Conservation (phyloP, 495 filamentous ascomycete genomes). For the Daldinia childiae region DNA sequence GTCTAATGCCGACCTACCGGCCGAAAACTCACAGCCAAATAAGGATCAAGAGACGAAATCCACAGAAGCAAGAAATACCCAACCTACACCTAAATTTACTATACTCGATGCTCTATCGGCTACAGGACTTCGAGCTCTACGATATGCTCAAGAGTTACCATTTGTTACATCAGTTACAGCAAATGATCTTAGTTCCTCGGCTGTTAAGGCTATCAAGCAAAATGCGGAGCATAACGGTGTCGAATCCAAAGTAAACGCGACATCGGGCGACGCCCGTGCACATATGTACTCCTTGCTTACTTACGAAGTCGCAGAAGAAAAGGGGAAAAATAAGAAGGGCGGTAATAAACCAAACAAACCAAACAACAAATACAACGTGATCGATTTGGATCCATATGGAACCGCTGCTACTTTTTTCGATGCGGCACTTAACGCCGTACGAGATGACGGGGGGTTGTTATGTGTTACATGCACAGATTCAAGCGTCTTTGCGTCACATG, state of each 20-base stretch:
- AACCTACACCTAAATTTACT: constrained; percentile 62
- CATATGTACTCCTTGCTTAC: constrained; percentile 83
- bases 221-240: constrained; percentile 87
- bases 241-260: constrained; percentile 72
- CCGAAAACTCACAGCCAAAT: constrained; percentile 10
- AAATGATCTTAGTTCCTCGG: constrained; percentile 83
- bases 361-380: constrained; percentile 79
- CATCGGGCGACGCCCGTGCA: constrained; percentile 81
- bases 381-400: constrained; percentile 97
- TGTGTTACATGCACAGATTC: constrained; percentile 98
- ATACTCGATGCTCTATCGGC: constrained; percentile 96
- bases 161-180: constrained; percentile 82
- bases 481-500: constrained; percentile 89
- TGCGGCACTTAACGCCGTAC: constrained; percentile 82
- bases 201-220: constrained; percentile 79
- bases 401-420: constrained; percentile 92
- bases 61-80: constrained; percentile 28
- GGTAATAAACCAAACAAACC: constrained; percentile 35
- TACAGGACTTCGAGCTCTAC: constrained; percentile 88
- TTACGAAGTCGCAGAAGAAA: constrained; percentile 44
- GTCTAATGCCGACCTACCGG: constrained; percentile 7
- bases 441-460: constrained; percentile 84
- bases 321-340: constrained; percentile 42
- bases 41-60: constrained; percentile 36
- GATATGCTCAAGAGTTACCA: constrained; percentile 91